Base-by-base conservation (phyloP, 2,329 filamentous ascomycete species). In the Sarocladiaceae sp. region DNA sequence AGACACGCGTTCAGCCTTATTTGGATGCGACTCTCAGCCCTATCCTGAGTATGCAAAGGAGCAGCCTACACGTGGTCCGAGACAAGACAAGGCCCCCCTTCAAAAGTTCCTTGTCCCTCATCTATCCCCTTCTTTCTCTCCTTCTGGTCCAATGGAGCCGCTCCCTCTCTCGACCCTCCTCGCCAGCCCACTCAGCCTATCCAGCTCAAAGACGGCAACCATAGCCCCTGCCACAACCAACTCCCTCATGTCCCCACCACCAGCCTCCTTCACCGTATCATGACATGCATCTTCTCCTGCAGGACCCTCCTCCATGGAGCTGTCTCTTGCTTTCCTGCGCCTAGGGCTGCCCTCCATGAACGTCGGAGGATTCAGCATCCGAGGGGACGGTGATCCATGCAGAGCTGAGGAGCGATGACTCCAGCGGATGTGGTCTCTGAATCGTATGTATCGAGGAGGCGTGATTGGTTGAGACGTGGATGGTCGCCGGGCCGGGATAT, bases 121-220 rank as follows among this genome's bases (percentile, higher is more conserved):
- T 24, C 34, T 4, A 11, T 12, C n/a, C 19, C 20, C 19, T 24
- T 13, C 34, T n/a, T 24, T 15, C 20, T 13, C 33, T 35, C 21
- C 33, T n/a, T n/a, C n/a, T n/a, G n/a, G n/a, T n/a, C n/a, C n/a
- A n/a, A n/a, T n/a, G n/a, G n/a, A n/a, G n/a, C n/a, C n/a, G n/a
- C n/a, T n/a, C 9, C 33, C 15, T 35, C 33, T 35, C 18, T 19
- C 33, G n/a, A n/a, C 20, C 19, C 9, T 13, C 23, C 37, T 27
- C 11, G 37, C 37, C 37, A 41, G 13, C 23, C 24, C 24, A 15
- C 37, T 41, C 23, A 41, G 16, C 21, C 37, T 21, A 23, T 41
- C 37, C 37, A 41, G 13, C 37, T 41, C 37, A 7, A 18, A n/a
- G 23, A 41, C 37, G 13, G 23, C 37, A 19, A 41, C 24, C 37